These are phyloP conservation scores for Eutrema salsugineum DNA, from an alignment of 441 rosid species.

Conservation along the genomic window DNA sequence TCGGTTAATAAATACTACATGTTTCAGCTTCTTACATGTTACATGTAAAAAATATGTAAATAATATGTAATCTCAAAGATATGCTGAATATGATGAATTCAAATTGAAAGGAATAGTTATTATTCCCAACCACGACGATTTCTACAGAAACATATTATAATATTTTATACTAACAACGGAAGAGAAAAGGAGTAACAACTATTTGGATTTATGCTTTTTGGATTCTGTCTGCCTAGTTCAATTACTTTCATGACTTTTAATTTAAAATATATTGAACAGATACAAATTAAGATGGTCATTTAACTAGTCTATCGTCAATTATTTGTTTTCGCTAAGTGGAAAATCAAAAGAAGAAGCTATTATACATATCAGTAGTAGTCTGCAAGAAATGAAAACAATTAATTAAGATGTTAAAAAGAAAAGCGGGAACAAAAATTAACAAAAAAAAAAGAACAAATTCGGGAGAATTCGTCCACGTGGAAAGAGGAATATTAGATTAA, in stretches of 20 bases:
- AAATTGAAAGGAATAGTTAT: background rate
- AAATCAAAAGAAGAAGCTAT: background rate
- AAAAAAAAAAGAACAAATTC: slow-evolving; percentile 2
- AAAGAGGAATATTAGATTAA: slow-evolving; percentile 35
- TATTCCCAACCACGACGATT: background rate
- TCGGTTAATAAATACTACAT: no score
- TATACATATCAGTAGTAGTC: slow-evolving; percentile 14
- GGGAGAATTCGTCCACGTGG: slow-evolving; percentile 15
- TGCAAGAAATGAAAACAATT: background rate
- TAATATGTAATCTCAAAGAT: background rate
- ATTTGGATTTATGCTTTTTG: slow-evolving; percentile 17
- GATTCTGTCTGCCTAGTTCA: slow-evolving; percentile 8
- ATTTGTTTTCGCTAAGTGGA: background rate
- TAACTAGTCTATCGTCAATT: background rate
- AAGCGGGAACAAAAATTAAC: background rate
- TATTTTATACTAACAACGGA: background rate
- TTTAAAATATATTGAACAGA: background rate
- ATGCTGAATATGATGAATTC: background rate
- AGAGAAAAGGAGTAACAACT: background rate
- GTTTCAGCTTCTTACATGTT: no score
- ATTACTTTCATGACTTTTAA: background rate
- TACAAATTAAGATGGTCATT: background rate
- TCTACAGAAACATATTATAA: background rate
- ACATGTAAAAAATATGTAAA: no score
- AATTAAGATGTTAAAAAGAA: background rate